phyloP scores from a whole-genome alignment of 208 protist species.

The Leishmania major region DNA sequence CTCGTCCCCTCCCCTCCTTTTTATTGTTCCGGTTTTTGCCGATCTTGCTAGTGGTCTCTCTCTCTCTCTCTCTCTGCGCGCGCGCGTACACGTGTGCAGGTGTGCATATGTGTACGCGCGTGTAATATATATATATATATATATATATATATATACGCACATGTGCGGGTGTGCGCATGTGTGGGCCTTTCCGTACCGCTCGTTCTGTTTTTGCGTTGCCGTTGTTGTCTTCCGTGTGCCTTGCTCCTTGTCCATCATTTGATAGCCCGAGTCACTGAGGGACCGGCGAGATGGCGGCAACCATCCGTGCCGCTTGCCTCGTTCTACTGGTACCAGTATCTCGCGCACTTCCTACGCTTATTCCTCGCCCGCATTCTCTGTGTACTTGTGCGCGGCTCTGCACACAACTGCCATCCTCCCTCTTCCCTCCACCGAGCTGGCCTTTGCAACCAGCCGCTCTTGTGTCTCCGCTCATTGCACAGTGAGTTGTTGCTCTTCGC shows the following conservation, averaged over 20 bases:
- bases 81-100: background rate
- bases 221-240: background rate
- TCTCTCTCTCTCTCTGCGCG: background rate
- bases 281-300: background rate
- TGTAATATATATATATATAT: no score
- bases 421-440: background rate
- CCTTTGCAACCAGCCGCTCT: background rate
- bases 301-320: background rate
- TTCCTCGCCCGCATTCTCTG: background rate
- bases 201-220: background rate
- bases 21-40: no score
- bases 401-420: no score
- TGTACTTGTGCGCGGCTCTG: background rate
- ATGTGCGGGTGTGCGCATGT: background rate
- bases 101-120: background rate
- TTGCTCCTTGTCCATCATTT: background rate
- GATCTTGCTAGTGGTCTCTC: background rate
- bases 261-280: background rate
- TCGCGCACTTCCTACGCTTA: background rate
- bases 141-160: no score
- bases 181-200: no score
- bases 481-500: background rate
- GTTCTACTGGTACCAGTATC: background rate
- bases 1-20: background rate
- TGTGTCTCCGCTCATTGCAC: background rate